A percentile compares a stretch with the other conserved stretches of the same genome.
phyloP scores from a whole-genome alignment of 768 basidiomycete species.

The Mycena crocata region DNA sequence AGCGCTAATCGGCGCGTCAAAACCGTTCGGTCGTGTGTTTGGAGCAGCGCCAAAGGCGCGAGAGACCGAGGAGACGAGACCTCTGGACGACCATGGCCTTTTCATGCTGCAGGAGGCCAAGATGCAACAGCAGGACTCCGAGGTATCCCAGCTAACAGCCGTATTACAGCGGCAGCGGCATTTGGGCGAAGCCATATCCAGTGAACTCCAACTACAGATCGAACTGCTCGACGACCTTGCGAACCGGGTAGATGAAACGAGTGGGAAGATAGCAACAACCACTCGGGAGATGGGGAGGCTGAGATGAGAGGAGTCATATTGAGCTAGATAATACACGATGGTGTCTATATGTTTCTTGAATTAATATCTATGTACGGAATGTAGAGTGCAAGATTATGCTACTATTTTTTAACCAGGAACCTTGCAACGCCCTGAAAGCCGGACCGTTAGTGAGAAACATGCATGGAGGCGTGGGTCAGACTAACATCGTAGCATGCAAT shows the following conservation, averaged over 20 bases:
- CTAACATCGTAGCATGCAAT: constrained; percentile 93
- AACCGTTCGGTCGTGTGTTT: constrained; percentile 80
- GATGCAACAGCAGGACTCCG: constrained; percentile 86
- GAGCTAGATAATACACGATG: constrained; percentile 34
- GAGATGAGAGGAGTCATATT: constrained; percentile 52
- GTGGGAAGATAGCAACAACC: constrained; percentile 80
- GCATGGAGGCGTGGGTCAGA: constrained; percentile 17
- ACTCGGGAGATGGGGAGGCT: constrained; percentile 88
- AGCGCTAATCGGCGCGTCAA: constrained; percentile 63
- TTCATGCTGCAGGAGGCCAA: constrained; percentile 83
- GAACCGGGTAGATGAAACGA: constrained; percentile 80
- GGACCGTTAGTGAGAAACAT: constrained; percentile 26
- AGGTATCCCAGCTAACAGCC: constrained; percentile 82
- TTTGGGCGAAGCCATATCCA: constrained; percentile 86
- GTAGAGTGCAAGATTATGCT: constrained; percentile 45
- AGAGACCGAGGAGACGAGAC: constrained; percentile 89
- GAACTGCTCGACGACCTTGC: constrained; percentile 87
- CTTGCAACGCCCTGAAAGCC: constrained; percentile 67
- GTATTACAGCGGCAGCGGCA: constrained; percentile 88
- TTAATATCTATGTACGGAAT: constrained; percentile 38
- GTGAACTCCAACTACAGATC: constrained; percentile 86
- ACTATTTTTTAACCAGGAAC: constrained; percentile 54
- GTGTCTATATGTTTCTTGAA: constrained; percentile 29
- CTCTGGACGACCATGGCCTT: constrained; percentile 86
- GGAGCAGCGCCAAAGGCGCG: constrained; percentile 70